A percentile compares a stretch with the other conserved stretches of the same genome.
phyloP scores from a whole-genome alignment of 2,329 filamentous ascomycete genomes.

The Albophoma yamanashiensis region DNA sequence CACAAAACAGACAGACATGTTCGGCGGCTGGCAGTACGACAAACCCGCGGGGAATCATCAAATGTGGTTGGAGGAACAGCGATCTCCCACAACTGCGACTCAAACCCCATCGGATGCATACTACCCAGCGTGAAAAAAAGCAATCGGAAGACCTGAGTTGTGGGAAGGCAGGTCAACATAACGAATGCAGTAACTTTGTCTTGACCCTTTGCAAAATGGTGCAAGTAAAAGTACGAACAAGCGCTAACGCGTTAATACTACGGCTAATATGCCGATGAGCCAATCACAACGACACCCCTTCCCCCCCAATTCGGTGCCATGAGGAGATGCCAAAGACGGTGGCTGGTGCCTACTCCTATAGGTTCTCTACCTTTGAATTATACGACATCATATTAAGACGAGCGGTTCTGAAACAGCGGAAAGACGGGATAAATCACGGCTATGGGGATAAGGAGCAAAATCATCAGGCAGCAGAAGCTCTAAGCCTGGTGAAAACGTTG shows the following conservation, averaged over 20 bases:
- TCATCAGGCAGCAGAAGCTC: not conserved
- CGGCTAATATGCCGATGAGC: not conserved
- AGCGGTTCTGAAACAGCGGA: not conserved
- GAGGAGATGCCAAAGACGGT: too few species aligned
- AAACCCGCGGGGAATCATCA: conserved; percentile 7
- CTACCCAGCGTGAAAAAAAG: conserved; percentile 6
- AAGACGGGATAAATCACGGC: not conserved
- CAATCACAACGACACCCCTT: not conserved
- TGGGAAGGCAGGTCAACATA: not conserved
- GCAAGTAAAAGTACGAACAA: not conserved
- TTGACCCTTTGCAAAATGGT: too few species aligned
- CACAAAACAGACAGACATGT: conserved; percentile 24
- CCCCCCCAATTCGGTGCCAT: not conserved
- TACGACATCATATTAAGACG: not conserved
- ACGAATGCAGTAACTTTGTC: not conserved
- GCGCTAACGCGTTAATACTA: not conserved
- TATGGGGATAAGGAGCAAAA: not conserved
- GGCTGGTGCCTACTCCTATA: not conserved
- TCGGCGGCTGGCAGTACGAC: conserved; percentile 26
- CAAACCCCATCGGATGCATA: conserved; percentile 8
- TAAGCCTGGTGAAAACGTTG: not conserved
- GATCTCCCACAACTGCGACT: conserved; percentile 1
- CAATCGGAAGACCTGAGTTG: not conserved
- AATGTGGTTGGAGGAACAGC: conserved; percentile 7
- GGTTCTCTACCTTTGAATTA: not conserved